These are phyloP conservation scores for Syzygium aromaticum DNA, from an alignment of 345 rosid species.

Conservation along the genomic window DNA sequence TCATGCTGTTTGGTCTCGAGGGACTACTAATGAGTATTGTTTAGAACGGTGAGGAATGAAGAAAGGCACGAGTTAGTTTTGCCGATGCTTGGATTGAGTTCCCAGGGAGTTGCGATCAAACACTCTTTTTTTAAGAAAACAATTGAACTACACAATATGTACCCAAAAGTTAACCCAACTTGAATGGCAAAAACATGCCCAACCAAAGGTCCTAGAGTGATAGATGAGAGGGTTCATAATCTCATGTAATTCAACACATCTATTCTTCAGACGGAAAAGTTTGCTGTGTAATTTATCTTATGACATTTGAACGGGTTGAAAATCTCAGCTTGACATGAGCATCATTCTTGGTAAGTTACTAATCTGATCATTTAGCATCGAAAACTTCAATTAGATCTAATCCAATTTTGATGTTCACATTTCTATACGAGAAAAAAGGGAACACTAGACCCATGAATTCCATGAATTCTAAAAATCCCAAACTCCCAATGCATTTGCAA, in stretches of 20 bases:
- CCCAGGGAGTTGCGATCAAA: neutral
- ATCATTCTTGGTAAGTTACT: neutral
- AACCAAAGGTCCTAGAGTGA: neutral
- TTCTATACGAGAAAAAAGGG: neutral
- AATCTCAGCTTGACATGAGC: neutral
- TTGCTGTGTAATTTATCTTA: neutral
- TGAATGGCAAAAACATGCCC: neutral
- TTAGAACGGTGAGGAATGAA: neutral
- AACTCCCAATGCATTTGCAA: neutral
- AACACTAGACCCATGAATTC: neutral
- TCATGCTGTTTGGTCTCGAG: neutral
- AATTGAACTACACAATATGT: neutral
- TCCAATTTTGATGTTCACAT: neutral
- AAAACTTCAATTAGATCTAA: neutral
- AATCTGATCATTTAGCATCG: neutral
- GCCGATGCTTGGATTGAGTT: neutral
- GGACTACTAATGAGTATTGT: neutral
- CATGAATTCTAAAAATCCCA: neutral
- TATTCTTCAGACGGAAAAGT: neutral
- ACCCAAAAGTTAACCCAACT: neutral
- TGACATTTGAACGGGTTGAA: neutral
- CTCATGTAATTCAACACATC: neutral
- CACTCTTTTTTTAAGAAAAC: neutral
- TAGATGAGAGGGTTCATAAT: neutral
- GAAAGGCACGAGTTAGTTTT: neutral